Evolutionary conservation across 2,329 filamentous ascomycete species (phyloP).

Genomic region (Paramyrothecium roridum): DNA sequence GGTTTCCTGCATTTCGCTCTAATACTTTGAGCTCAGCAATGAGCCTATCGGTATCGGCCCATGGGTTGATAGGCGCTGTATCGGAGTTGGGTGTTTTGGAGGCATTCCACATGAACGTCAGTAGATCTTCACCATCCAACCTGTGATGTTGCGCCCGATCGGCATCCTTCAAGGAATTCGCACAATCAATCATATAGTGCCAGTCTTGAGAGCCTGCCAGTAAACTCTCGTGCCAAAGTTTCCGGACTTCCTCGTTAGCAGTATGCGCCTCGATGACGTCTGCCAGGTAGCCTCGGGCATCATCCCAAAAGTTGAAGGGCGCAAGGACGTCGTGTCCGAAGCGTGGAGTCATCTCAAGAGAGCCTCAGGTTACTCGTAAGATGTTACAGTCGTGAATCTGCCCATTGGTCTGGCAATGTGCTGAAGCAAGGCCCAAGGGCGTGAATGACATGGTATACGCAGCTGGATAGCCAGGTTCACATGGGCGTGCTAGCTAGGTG

Average conservation of each 20-base stretch:
- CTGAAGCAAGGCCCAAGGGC: no score
- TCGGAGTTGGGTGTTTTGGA: not conserved
- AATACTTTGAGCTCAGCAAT: constrained; percentile 25
- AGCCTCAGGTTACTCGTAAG: no score
- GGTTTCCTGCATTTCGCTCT: constrained; percentile 16
- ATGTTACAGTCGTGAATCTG: not conserved
- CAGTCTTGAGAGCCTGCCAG: constrained; percentile 29
- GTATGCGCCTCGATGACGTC: constrained; percentile 21
- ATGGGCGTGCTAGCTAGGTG: no score
- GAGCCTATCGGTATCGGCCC: constrained; percentile 32
- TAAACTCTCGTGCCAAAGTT: constrained; percentile 26
- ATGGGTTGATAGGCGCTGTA: constrained; percentile 13
- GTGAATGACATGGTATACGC: no score
- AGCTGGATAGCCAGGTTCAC: no score
- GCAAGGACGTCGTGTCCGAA: constrained; percentile 22
- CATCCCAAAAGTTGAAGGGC: constrained; percentile 28
- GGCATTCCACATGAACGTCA: constrained; percentile 25
- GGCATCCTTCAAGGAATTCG: constrained; percentile 20
- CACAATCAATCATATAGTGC: constrained; percentile 28
- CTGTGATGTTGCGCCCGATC: constrained; percentile 7
- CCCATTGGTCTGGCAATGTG: not conserved
- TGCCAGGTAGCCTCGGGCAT: constrained; percentile 25
- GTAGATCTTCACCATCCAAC: constrained; percentile 29
- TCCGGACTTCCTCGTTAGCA: constrained; percentile 19
- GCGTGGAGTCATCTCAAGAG: constrained; percentile 4